Evolutionary conservation across 78 protist species (phyloP), one percentile per base, ranked within the genome.

Genomic region (Pigoraptor vietnamica): DNA sequence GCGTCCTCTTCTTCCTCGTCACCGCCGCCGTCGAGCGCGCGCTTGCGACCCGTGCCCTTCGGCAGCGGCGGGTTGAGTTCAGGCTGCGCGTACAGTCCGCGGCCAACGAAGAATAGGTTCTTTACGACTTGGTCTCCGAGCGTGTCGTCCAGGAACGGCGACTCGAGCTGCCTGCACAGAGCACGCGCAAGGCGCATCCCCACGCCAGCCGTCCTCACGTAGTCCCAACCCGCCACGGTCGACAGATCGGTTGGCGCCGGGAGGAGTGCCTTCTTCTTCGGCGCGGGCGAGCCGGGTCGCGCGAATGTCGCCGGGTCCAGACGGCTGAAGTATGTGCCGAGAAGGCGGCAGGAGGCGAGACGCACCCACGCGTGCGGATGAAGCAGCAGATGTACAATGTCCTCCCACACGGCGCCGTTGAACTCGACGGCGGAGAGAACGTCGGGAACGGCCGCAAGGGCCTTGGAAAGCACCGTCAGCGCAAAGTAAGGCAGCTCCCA

Each of bases 291-390:
- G 25, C 14, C 14, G 56, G 56, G 14, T 2, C 84, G 21, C 21
- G n/a, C 84, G 33, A 29, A 23, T n/a, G n/a, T n/a, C n/a, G n/a
- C n/a, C n/a, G n/a, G n/a, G n/a, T n/a, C n/a, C n/a, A n/a, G n/a
- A n/a, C n/a, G n/a, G n/a, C n/a, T n/a, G n/a, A n/a, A n/a, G n/a
- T n/a, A n/a, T n/a, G n/a, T n/a, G n/a, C 87, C 92, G 38, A 79
- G 0, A 33, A 36, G 35, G 33, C 92, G 87, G 0, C 81, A 35
- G 1, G 83, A 1, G 29, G 92, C 92, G 24, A 1, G 10, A 6
- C 88, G 55, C 79, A 67, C 56, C 92, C 92, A 90, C 0, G 81
- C 56, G 37, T 90, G 92, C 38, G 82, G 35, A 37, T 90, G 92
- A 67, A 67, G 88, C 88, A 90, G 36, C 32, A 79, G 79, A 2